Conservation (phyloP, 1,284 basidiomycete genomes). For the Pyrrhoderma noxium region DNA sequence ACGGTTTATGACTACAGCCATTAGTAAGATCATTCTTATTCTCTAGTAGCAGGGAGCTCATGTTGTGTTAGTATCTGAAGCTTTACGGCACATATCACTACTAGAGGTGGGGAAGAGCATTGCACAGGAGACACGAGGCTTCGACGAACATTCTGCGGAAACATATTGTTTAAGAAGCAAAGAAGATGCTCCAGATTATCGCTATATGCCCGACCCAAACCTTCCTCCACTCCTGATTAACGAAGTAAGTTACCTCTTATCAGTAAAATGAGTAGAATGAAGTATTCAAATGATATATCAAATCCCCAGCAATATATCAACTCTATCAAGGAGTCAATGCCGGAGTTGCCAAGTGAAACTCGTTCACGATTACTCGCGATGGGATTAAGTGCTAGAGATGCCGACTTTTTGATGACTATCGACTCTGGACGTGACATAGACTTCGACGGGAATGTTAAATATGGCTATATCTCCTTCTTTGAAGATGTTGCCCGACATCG, state of each 20-base stretch:
- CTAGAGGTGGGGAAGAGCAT: slow-evolving; percentile 45
- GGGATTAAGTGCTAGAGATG: slow-evolving; percentile 57
- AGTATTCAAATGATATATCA: no score
- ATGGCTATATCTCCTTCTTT: slow-evolving; percentile 65
- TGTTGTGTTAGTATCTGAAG: slow-evolving; percentile 48
- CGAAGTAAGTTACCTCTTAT: slow-evolving; percentile 34
- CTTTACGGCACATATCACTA: slow-evolving; percentile 61
- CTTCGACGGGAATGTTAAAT: slow-evolving; percentile 49
- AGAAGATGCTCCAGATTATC: slow-evolving; percentile 92
- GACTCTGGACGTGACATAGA: slow-evolving; percentile 57
- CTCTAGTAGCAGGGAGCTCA: slow-evolving; percentile 7
- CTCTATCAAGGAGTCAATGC: slow-evolving; percentile 50
- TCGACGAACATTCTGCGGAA: slow-evolving; percentile 75
- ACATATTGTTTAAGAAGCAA: slow-evolving; percentile 85
- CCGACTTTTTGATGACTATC: slow-evolving; percentile 70
- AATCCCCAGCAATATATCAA: slow-evolving; percentile 58
- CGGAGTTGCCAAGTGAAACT: slow-evolving; percentile 72
- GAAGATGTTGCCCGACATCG: slow-evolving; percentile 54
- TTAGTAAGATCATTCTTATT: slow-evolving; percentile 46
- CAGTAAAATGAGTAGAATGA: no score
- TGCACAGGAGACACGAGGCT: slow-evolving; percentile 85
- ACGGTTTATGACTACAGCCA: slow-evolving; percentile 79
- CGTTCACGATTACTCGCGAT: slow-evolving; percentile 47
- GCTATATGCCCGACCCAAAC: slow-evolving; percentile 98
- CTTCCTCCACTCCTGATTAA: slow-evolving; percentile 71